These are phyloP conservation scores for Leishmania major DNA, from an alignment of 208 protist species.

Conservation along the genomic window DNA sequence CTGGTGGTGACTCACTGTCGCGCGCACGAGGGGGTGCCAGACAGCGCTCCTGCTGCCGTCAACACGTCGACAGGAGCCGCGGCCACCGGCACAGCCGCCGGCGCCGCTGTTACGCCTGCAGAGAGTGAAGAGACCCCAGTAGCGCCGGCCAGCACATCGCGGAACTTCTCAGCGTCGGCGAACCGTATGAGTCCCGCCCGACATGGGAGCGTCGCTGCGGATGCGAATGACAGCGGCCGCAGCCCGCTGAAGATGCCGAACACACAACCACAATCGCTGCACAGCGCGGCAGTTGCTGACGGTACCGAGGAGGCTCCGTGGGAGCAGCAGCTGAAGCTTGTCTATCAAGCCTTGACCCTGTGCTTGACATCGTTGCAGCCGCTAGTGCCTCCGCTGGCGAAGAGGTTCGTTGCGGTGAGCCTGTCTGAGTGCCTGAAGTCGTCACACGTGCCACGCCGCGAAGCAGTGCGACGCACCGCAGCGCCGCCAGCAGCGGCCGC, in stretches of 20 bases:
- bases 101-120: not conserved
- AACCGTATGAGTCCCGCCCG: not conserved
- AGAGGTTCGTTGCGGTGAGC: conserved; percentile 15
- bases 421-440: conserved; percentile 36
- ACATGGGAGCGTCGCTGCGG: not conserved
- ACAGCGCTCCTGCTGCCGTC: not conserved
- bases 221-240: not conserved
- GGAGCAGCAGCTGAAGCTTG: conserved; percentile 30
- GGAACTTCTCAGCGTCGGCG: not conserved
- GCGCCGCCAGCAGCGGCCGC: not conserved
- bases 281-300: not conserved
- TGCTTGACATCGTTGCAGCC: conserved; percentile 39
- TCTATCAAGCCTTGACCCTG: conserved; percentile 39
- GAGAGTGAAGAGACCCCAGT: not conserved
- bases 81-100: not conserved
- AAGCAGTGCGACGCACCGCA: not conserved
- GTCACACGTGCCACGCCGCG: conserved; percentile 24
- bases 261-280: not conserved
- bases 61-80: not conserved
- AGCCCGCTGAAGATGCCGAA: not conserved
- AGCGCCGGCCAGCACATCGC: not conserved
- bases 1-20: conserved; percentile 32
- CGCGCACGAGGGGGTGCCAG: conserved; percentile 12
- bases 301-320: conserved; percentile 7
- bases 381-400: conserved; percentile 18